These are phyloP conservation scores for Ogataea pilisensis DNA, from an alignment of 805 yeast genomes.

Conservation along the genomic window DNA sequence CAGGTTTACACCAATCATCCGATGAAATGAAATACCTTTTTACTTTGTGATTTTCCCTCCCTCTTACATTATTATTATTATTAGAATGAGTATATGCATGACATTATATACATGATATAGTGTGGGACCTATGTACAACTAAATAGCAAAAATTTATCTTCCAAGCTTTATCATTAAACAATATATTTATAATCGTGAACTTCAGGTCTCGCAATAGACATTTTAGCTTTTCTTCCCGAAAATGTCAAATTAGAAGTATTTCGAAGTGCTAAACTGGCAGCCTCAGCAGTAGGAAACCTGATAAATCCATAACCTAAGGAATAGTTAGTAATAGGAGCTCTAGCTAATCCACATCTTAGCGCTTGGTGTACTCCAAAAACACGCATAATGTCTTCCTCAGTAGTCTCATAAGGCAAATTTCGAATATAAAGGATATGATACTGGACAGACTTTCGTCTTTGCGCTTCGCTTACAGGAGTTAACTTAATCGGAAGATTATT, in stretches of 20 bases:
- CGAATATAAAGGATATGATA: conserved; percentile 26
- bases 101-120: no score
- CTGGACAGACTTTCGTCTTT: conserved; percentile 1
- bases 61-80: no score
- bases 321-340: conserved; percentile 26
- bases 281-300: conserved; percentile 43
- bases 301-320: conserved; percentile 57
- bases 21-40: no score
- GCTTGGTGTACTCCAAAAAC: conserved; percentile 25
- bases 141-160: no score
- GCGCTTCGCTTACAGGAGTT: conserved; percentile 13
- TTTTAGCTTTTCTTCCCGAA: conserved; percentile 41
- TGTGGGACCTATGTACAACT: no score
- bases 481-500: conserved; percentile 25
- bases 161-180: conserved; percentile 17
- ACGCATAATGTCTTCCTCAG: conserved; percentile 24
- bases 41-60: no score
- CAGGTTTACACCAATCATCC: no score
- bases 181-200: conserved; percentile 21
- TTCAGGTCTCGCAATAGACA: conserved; percentile 24
- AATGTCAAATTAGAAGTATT: conserved; percentile 39
- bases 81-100: no score
- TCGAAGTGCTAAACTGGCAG: conserved; percentile 44
- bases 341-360: conserved; percentile 25
- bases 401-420: conserved; percentile 25